Conservation (phyloP, 768 basidiomycete genomes). For the Russula emetica region DNA sequence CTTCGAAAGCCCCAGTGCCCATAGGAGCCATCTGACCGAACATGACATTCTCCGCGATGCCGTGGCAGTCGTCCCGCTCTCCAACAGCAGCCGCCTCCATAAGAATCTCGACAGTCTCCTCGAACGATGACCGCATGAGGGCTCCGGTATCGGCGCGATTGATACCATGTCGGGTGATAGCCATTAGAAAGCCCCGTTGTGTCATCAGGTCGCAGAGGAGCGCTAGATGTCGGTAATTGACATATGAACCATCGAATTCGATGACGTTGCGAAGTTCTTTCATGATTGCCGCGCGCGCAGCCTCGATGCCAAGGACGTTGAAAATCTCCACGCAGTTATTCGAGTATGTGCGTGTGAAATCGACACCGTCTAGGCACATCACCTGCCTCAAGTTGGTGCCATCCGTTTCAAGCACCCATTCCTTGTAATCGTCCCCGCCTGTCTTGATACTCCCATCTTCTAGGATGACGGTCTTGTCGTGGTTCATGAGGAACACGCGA, state of each 20-base stretch:
- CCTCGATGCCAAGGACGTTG: conserved; percentile 94
- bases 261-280: conserved; percentile 93
- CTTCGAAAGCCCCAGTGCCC: conserved; percentile 96
- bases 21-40: conserved; percentile 99
- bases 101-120: conserved; percentile 98
- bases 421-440: conserved; percentile 53
- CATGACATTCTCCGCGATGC: conserved; percentile 98
- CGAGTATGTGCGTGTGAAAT: conserved; percentile 88
- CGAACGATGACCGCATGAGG: conserved; percentile 97
- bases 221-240: conserved; percentile 96
- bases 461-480: conserved; percentile 68
- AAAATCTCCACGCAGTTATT: conserved; percentile 97
- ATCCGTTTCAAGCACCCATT: conserved; percentile 98
- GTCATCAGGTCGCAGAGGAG: conserved; percentile 99
- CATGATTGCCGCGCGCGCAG: conserved; percentile 90
- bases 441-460: conserved; percentile 56
- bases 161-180: conserved; percentile 98
- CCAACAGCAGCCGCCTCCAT: conserved; percentile 99
- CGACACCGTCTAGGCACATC: conserved; percentile 93
- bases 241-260: conserved; percentile 98
- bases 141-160: conserved; percentile 99
- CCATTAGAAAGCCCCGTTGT: conserved; percentile 90
- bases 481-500: conserved; percentile 89
- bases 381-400: conserved; percentile 95
- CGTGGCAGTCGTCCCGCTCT: conserved; percentile 97